A percentile compares a stretch with the other conserved stretches of the same genome.
Conservation (phyloP, 352 stramenopile genomes). For the Pelagophyceae sp. region DNA sequence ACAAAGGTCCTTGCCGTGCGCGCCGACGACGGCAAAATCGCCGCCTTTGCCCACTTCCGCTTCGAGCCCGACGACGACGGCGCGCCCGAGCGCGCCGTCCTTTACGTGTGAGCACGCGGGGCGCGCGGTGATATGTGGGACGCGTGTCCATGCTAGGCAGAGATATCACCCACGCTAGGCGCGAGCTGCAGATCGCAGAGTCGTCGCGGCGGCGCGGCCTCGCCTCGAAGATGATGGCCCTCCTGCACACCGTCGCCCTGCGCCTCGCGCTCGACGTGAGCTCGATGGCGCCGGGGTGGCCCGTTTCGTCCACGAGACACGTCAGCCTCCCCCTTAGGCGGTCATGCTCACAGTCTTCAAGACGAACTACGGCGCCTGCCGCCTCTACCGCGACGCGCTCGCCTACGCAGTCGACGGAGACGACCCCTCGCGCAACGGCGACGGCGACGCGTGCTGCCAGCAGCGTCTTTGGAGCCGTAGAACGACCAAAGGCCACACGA, state of each 20-base stretch:
- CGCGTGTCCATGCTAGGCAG: no score
- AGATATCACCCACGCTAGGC: no score
- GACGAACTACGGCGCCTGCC: slow-evolving; percentile 63
- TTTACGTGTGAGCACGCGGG: no score
- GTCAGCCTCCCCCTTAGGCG: no score
- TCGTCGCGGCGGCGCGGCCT: slow-evolving; percentile 59
- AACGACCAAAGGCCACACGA: no score
- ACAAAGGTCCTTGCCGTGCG: slow-evolving; percentile 63
- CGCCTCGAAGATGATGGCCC: slow-evolving; percentile 74
- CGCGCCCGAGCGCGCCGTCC: slow-evolving; percentile 43
- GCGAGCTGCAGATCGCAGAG: slow-evolving; percentile 77
- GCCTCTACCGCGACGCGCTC: slow-evolving; percentile 74
- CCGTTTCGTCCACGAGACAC: no score
- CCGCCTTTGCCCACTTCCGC: slow-evolving; percentile 78
- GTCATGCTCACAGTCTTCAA: slow-evolving; percentile 88
- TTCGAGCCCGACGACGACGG: slow-evolving; percentile 80
- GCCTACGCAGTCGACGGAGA: slow-evolving; percentile 77
- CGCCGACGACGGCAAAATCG: slow-evolving; percentile 37
- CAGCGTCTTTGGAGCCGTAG: no score
- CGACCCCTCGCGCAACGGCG: slow-evolving; percentile 65
- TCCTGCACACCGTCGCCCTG: slow-evolving; percentile 65
- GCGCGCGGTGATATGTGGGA: no score
- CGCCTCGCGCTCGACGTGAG: slow-evolving; percentile 66
- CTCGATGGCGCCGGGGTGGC: no score
- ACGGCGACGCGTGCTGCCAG: slow-evolving; percentile 60